phyloP scores from a whole-genome alignment of 83 land plant genomes.

The Picea mariana region DNA sequence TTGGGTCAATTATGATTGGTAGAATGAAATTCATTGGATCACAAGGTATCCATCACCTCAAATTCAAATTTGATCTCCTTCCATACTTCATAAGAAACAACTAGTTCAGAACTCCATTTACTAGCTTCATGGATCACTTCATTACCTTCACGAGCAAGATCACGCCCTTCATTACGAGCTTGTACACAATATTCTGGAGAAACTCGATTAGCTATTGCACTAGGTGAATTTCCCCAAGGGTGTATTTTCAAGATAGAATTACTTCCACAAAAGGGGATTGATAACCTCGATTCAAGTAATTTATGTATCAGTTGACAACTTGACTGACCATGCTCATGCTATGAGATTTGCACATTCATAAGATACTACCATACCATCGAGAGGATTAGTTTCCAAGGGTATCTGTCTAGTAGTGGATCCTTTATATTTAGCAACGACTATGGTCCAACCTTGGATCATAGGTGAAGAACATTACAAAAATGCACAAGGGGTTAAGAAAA shows the following conservation, averaged over 20 bases:
- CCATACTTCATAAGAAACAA: not conserved
- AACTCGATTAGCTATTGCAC: not conserved
- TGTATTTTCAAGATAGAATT: slow-evolving; percentile 1
- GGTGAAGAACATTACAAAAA: not conserved
- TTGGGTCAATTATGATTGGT: too few relatives aligned
- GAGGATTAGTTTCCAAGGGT: not conserved
- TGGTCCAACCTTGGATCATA: not conserved
- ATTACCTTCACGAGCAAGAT: slow-evolving; percentile 18
- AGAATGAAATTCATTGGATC: too few relatives aligned
- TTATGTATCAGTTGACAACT: too few relatives aligned
- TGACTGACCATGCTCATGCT: not conserved
- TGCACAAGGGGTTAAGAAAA: not conserved
- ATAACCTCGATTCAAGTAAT: too few relatives aligned
- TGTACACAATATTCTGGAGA: too few relatives aligned
- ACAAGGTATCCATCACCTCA: not conserved
- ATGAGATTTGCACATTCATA: not conserved
- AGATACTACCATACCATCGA: not conserved
- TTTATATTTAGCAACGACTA: not conserved
- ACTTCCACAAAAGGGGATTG: too few relatives aligned
- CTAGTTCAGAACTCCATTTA: not conserved
- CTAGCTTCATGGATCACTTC: not conserved
- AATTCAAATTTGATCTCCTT: not conserved
- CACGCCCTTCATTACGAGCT: not conserved
- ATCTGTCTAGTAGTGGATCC: not conserved
- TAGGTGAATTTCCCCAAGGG: slow-evolving; percentile 15